Evolutionary conservation across 116 monocot species (phyloP).

Genomic region (Papilionanthe hybrid): DNA sequence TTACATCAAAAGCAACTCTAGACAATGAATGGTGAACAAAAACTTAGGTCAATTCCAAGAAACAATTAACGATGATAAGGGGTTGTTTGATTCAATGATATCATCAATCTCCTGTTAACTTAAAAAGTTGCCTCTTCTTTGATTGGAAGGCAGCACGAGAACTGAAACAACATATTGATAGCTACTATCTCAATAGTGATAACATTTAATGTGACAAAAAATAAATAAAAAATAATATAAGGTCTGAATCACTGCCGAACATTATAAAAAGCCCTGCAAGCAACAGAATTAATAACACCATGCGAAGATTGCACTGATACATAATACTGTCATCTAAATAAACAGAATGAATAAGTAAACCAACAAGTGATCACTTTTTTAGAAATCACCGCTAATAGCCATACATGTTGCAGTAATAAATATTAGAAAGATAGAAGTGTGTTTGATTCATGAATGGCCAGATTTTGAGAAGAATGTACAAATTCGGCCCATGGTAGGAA

Average conservation of each 20-base stretch:
- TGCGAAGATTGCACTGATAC: neutral
- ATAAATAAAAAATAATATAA: neutral
- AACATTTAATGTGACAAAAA: neutral
- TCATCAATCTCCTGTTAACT: neutral
- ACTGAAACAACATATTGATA: neutral
- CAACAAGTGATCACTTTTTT: neutral
- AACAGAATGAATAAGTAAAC: neutral
- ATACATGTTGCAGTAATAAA: neutral
- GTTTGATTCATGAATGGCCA: neutral
- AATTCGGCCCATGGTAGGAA: neutral
- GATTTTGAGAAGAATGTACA: neutral
- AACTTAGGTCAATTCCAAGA: neutral
- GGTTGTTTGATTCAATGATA: neutral
- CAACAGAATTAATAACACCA: neutral
- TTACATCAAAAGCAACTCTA: too few relatives aligned
- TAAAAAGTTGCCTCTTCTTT: neutral
- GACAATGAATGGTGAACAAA: too few relatives aligned
- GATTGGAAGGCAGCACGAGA: neutral
- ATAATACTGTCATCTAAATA: neutral
- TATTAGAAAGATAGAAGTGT: neutral
- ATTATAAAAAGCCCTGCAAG: neutral
- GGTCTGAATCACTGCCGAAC: neutral
- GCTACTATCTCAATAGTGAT: neutral
- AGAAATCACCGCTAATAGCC: neutral
- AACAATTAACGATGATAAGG: neutral